These are phyloP conservation scores for Tillandsia leiboldiana DNA, from an alignment of 176 grass and related monocot species.

Conservation along the genomic window DNA sequence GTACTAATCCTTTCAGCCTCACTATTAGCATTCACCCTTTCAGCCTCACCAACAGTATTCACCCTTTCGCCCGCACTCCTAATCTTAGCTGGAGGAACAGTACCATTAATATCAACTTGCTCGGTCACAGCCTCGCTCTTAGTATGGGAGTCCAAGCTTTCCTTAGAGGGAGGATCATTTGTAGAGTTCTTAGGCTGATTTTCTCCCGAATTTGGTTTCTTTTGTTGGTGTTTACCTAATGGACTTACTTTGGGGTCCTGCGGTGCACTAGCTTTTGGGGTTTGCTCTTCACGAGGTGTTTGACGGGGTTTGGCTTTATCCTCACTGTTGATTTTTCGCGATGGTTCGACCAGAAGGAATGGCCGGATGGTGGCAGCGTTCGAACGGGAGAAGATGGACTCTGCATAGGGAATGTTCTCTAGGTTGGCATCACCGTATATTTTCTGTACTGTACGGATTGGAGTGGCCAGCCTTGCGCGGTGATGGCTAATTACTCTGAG, in stretches of 20 bases:
- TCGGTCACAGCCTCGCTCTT: conserved; percentile 32
- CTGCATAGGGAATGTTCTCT: conserved; percentile 85
- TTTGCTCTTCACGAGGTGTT: conserved; percentile 47
- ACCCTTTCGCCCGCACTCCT: conserved; percentile 41
- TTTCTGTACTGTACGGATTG: conserved; percentile 98
- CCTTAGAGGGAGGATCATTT: conserved; percentile 28
- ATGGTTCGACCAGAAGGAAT: conserved; percentile 68
- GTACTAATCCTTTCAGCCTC: too few species aligned
- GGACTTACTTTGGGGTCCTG: conserved; percentile 30
- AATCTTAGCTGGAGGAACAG: conserved; percentile 17
- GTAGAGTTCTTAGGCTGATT: conserved; percentile 31
- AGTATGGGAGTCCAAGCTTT: conserved; percentile 27
- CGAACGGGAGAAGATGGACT: conserved; percentile 50
- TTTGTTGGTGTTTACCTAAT: conserved; percentile 55
- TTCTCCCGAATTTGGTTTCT: conserved; percentile 40
- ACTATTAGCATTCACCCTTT: too few species aligned
- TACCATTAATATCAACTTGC: conserved; percentile 36
- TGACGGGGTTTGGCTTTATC: conserved; percentile 49
- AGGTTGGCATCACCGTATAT: conserved; percentile 79
- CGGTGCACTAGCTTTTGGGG: conserved; percentile 31
- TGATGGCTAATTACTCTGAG: conserved; percentile 96
- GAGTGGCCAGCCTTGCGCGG: conserved; percentile 88
- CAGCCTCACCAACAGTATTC: too few species aligned
- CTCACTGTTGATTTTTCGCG: conserved; percentile 44
- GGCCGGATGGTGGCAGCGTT: conserved; percentile 34